A percentile compares a stretch with the other conserved stretches of the same genome.
These are phyloP conservation scores for Corinectria fuckeliana DNA, from an alignment of 2,329 filamentous ascomycete genomes.

Conservation along the genomic window DNA sequence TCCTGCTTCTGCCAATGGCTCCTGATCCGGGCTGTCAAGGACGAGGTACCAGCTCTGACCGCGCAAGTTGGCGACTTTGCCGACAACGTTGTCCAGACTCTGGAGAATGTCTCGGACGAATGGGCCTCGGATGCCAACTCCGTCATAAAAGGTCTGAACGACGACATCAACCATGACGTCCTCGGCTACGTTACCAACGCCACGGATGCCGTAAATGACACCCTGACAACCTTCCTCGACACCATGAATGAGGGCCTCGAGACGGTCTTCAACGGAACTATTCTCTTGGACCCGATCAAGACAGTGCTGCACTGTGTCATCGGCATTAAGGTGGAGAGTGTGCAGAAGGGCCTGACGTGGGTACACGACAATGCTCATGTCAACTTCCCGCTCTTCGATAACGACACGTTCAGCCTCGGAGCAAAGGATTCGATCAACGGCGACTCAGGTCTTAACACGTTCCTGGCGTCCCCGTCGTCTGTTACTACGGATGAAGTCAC, in stretches of 20 bases:
- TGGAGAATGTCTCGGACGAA: conserved; percentile 74
- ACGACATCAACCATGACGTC: conserved; percentile 82
- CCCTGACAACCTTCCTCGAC: conserved; percentile 81
- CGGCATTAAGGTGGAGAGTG: conserved; percentile 80
- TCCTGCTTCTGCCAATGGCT: conserved; percentile 83
- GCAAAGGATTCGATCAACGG: conserved; percentile 67
- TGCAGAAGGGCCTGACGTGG: conserved; percentile 93
- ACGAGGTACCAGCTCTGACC: conserved; percentile 77
- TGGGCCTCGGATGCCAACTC: conserved; percentile 82
- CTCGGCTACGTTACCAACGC: conserved; percentile 87
- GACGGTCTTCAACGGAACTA: conserved; percentile 79
- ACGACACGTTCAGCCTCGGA: conserved; percentile 84
- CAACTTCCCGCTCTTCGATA: conserved; percentile 76
- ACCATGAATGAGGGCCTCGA: conserved; percentile 78
- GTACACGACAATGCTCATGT: conserved; percentile 86
- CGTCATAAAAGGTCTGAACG: conserved; percentile 73
- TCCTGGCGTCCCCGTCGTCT: conserved; percentile 78
- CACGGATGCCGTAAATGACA: conserved; percentile 82
- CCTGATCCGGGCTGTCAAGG: conserved; percentile 74
- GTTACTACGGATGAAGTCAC: conserved; percentile 83
- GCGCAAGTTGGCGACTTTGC: conserved; percentile 80
- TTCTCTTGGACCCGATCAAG: conserved; percentile 78
- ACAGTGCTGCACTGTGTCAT: conserved; percentile 88
- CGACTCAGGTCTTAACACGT: conserved; percentile 67
- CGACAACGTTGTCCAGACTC: conserved; percentile 73